Evolutionary conservation across 2,329 filamentous ascomycete species (phyloP).

Genomic region (Cryphonectria radicalis): DNA sequence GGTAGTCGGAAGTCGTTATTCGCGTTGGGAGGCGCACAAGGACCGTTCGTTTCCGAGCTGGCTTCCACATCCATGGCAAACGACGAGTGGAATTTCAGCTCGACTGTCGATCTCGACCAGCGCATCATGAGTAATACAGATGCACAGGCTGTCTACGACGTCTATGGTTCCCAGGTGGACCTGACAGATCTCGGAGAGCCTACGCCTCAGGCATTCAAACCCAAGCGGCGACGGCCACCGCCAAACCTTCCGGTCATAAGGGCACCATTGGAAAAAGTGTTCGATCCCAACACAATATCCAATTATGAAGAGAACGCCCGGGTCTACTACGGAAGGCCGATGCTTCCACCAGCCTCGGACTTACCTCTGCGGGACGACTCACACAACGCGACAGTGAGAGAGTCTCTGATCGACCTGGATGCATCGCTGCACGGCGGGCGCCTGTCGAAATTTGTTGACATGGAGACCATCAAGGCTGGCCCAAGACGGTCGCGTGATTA

Average conservation of each 20-base stretch:
- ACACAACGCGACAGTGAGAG: constrained; percentile 55
- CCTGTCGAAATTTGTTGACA: constrained; percentile 61
- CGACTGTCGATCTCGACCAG: constrained; percentile 66
- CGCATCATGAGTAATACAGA: constrained; percentile 57
- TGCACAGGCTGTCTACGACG: constrained; percentile 62
- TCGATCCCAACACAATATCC: constrained; percentile 68
- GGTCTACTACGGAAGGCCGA: constrained; percentile 59
- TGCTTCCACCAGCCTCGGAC: constrained; percentile 54
- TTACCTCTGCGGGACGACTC: constrained; percentile 64
- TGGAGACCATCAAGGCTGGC: constrained; percentile 63
- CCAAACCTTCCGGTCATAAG: constrained; percentile 63
- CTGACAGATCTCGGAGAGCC: constrained; percentile 43
- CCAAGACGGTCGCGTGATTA: constrained; percentile 55
- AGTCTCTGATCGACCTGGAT: constrained; percentile 69
- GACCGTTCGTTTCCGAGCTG: constrained; percentile 48
- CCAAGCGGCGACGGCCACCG: constrained; percentile 59
- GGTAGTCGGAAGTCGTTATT: constrained; percentile 71
- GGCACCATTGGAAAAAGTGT: constrained; percentile 66
- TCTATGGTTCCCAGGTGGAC: constrained; percentile 60
- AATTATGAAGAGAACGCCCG: constrained; percentile 68
- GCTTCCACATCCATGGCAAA: constrained; percentile 51
- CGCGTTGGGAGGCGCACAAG: constrained; percentile 61
- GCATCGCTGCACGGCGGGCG: constrained; percentile 60
- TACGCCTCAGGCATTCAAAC: constrained; percentile 43
- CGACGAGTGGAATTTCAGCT: constrained; percentile 72